phyloP scores from a whole-genome alignment of 2,329 filamentous ascomycete species.

The Fusarium sacchari region DNA sequence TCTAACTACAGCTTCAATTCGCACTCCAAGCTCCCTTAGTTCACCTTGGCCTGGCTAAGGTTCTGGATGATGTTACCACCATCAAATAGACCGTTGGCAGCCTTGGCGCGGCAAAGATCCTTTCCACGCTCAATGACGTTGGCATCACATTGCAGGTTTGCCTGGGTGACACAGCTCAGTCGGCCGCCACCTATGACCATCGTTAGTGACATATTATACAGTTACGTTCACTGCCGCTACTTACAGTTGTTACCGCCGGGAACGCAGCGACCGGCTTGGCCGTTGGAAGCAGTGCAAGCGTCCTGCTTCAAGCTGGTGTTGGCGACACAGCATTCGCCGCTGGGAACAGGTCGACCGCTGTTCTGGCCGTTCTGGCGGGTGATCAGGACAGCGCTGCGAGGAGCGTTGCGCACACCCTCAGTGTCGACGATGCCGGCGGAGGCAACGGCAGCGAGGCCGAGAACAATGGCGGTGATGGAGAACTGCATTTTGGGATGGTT shows the following conservation, averaged over 20 bases:
- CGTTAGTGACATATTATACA: neutral
- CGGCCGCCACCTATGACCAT: neutral
- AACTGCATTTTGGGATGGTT: slow-evolving; percentile 12
- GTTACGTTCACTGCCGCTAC: neutral
- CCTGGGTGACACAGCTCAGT: slow-evolving; percentile 7
- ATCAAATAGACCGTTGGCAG: neutral
- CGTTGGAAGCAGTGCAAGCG: neutral
- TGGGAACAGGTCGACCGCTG: slow-evolving; percentile 8
- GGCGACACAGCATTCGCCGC: slow-evolving; percentile 8
- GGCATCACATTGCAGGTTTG: slow-evolving; percentile 5
- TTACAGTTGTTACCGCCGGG: slow-evolving; percentile 21
- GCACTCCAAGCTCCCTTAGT: no score
- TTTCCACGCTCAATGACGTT: slow-evolving; percentile 7
- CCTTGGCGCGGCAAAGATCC: slow-evolving; percentile 8
- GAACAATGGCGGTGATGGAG: slow-evolving; percentile 11
- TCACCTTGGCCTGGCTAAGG: neutral
- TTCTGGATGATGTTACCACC: slow-evolving; percentile 13
- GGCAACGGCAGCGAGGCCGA: slow-evolving; percentile 10
- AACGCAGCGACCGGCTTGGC: slow-evolving; percentile 3
- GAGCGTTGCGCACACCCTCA: slow-evolving; percentile 9
- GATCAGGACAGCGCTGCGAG: neutral
- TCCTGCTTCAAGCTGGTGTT: slow-evolving; percentile 22
- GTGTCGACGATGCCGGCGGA: slow-evolving; percentile 9
- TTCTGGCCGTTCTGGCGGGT: slow-evolving; percentile 4
- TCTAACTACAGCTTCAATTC: no score